Percentiles rank a stretch among this genome's conserved stretches.
Conservation (phyloP, 2,329 filamentous ascomycete species). For the Phoma herbarum region DNA sequence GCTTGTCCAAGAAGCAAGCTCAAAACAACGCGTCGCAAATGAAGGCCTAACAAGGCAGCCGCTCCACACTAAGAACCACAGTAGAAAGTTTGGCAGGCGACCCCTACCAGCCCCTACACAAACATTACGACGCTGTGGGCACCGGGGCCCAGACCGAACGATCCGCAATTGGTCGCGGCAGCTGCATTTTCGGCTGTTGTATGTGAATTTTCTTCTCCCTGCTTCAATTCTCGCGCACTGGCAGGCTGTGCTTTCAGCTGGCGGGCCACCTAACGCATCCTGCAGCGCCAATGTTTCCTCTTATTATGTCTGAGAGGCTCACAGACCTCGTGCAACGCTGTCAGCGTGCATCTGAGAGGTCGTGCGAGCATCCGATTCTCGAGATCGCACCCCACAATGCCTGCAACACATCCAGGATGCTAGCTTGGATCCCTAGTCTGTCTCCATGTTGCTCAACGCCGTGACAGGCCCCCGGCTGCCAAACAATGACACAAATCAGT, state of each 20-base stretch:
- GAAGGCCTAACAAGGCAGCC: slow-evolving; percentile 38
- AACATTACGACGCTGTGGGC: slow-evolving; percentile 30
- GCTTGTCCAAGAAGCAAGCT: slow-evolving; percentile 31
- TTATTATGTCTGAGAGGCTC: slow-evolving; percentile 25
- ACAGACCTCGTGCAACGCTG: slow-evolving; percentile 30
- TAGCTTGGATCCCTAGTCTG: slow-evolving; percentile 35
- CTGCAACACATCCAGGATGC: slow-evolving; percentile 43
- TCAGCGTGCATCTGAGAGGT: slow-evolving; percentile 36
- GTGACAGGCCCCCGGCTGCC: slow-evolving; percentile 41
- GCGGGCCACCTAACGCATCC: slow-evolving; percentile 34
- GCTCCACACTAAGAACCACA: slow-evolving; percentile 28
- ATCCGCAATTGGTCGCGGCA: slow-evolving; percentile 33
- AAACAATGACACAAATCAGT: slow-evolving; percentile 46
- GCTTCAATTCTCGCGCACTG: slow-evolving; percentile 26
- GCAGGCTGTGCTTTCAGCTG: slow-evolving; percentile 26
- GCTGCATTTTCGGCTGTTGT: slow-evolving; percentile 18
- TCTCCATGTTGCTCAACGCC: slow-evolving; percentile 46
- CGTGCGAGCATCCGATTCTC: slow-evolving; percentile 39
- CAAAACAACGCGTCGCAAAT: slow-evolving; percentile 53
- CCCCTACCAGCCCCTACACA: slow-evolving; percentile 31
- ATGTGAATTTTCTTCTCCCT: slow-evolving; percentile 24
- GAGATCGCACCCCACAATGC: slow-evolving; percentile 38
- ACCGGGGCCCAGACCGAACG: slow-evolving; percentile 22
- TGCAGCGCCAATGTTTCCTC: slow-evolving; percentile 41
- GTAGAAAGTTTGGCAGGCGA: slow-evolving; percentile 38